Conservation (phyloP, 176 grass and related monocot genomes). For the Calamus simplicifolius region DNA sequence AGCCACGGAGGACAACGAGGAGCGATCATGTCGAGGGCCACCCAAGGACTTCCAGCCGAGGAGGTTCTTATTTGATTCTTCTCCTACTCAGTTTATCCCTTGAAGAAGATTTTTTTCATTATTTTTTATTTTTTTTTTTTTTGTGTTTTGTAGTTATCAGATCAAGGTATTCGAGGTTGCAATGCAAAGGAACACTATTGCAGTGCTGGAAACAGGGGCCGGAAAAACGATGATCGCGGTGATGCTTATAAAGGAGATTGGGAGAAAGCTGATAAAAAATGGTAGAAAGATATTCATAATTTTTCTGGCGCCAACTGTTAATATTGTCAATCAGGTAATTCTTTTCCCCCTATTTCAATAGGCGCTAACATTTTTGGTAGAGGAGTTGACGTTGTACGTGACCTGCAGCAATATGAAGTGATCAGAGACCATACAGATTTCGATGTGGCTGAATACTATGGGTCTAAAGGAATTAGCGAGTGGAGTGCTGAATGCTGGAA, state of each 20-base stretch:
- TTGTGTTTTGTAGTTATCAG: conserved; percentile 33
- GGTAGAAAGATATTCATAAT: conserved; percentile 30
- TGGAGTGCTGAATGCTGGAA: conserved; percentile 35
- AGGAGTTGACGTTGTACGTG: background rate
- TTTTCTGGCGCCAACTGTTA: conserved; percentile 54
- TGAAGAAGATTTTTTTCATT: background rate
- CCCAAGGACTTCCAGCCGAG: too few species aligned
- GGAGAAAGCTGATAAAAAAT: conserved; percentile 12
- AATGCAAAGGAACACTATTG: conserved; percentile 54
- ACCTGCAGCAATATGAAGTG: conserved; percentile 41
- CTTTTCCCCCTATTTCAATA: too few species aligned
- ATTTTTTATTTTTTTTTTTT: conserved; percentile 13
- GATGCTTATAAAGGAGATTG: conserved; percentile 50
- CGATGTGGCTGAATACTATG: conserved; percentile 31
- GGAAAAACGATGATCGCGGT: conserved; percentile 60
- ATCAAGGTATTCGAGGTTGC: conserved; percentile 45
- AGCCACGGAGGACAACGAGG: too few species aligned
- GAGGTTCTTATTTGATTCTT: too few species aligned
- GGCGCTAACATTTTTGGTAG: background rate
- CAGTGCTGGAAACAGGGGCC: conserved; percentile 45
- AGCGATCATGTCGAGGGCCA: too few species aligned
- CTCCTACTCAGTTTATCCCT: too few species aligned
- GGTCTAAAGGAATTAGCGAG: conserved; percentile 25
- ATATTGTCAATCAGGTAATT: conserved; percentile 47
- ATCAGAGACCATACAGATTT: conserved; percentile 36